These are phyloP conservation scores for Phytophthora pini DNA, from an alignment of 352 stramenopile genomes.

Conservation along the genomic window DNA sequence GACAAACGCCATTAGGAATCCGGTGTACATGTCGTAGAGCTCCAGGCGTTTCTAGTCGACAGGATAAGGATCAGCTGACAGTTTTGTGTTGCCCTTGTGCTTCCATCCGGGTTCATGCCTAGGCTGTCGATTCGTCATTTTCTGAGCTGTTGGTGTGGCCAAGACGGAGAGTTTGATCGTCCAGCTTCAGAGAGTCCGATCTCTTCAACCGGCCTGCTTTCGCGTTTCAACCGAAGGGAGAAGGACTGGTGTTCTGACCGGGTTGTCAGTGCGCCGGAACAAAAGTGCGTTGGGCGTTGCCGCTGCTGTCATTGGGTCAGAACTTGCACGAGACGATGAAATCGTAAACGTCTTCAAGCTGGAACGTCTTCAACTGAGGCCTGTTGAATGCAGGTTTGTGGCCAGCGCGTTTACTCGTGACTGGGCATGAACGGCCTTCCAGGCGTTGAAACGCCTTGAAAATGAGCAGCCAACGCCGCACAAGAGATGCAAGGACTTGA, in stretches of 20 bases:
- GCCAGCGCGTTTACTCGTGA: slow-evolving; percentile 13
- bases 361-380: neutral
- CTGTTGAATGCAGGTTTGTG: neutral
- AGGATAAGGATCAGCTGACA: neutral
- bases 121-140: neutral
- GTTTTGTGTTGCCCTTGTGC: neutral
- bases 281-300: neutral
- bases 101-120: too few relatives aligned
- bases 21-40: neutral
- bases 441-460: slow-evolving; percentile 21
- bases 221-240: neutral
- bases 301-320: neutral
- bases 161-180: too few relatives aligned
- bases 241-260: slow-evolving; percentile 1
- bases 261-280: neutral
- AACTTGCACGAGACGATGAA: slow-evolving; percentile 11
- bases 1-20: neutral
- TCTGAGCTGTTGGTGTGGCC: neutral
- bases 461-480: neutral
- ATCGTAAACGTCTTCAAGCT: slow-evolving; percentile 3
- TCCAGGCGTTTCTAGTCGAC: neutral
- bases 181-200: neutral
- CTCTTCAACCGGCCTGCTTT: neutral
- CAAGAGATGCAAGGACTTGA: neutral
- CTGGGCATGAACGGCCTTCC: slow-evolving; percentile 5